Percentiles rank a stretch among this genome's conserved stretches.
These are phyloP conservation scores for Botrytis elliptica DNA, from an alignment of 2,329 filamentous ascomycete species.

Conservation along the genomic window DNA sequence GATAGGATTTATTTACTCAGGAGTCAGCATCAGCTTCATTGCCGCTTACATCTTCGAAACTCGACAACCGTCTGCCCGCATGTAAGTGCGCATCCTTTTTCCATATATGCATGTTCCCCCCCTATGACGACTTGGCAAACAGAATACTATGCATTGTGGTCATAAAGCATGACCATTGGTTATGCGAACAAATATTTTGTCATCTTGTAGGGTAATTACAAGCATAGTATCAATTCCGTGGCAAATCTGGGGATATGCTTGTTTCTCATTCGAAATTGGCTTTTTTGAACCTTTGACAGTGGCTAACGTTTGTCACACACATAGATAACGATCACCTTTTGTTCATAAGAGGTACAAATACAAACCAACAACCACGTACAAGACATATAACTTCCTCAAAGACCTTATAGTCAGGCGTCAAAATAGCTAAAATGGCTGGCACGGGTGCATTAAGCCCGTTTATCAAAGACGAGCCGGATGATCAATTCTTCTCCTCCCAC, in stretches of 20 bases:
- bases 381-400: constrained; percentile 24
- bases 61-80: constrained; percentile 25
- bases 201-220: not conserved
- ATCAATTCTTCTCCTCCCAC: constrained; percentile 50
- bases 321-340: constrained; percentile 26
- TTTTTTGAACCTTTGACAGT: constrained; percentile 23
- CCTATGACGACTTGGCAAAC: constrained; percentile 7
- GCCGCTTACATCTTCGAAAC: constrained; percentile 4
- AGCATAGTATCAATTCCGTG: constrained; percentile 1
- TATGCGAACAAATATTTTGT: not conserved
- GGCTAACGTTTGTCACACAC: constrained; percentile 38
- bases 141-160: not conserved
- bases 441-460: constrained; percentile 50
- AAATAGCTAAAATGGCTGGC: constrained; percentile 40
- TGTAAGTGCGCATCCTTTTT: constrained; percentile 29
- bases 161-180: constrained; percentile 12
- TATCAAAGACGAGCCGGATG: constrained; percentile 68
- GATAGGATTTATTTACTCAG: not conserved
- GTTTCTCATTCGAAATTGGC: constrained; percentile 27
- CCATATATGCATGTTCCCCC: constrained; percentile 19
- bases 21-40: not conserved
- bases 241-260: constrained; percentile 18
- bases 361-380: constrained; percentile 27
- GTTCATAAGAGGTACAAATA: constrained; percentile 20
- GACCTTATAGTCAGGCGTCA: constrained; percentile 28